Conservation (phyloP, 2,329 filamentous ascomycete genomes). For the Diaporthe citrichinensis region DNA sequence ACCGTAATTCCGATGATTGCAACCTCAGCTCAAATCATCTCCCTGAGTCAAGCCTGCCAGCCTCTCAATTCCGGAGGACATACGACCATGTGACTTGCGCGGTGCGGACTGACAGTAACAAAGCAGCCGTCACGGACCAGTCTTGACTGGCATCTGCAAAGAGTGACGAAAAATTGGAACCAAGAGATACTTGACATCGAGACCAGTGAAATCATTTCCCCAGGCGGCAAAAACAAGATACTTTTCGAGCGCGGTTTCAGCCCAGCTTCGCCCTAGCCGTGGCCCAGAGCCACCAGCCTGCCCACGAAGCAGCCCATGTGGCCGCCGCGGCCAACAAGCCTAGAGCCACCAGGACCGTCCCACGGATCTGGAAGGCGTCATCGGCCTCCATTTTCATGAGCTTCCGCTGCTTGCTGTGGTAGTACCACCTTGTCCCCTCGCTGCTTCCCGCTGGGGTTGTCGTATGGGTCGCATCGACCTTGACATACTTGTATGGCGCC, state of each 20-base stretch:
- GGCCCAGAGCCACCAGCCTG: constrained; percentile 42
- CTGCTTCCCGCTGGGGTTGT: constrained; percentile 33
- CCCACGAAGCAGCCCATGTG: constrained; percentile 49
- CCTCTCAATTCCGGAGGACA: not conserved
- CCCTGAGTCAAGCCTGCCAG: not conserved
- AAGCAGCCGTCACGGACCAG: constrained; percentile 6
- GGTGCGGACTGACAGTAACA: not conserved
- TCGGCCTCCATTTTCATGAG: constrained; percentile 73
- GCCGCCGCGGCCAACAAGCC: constrained; percentile 52
- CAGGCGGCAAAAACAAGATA: too few species aligned
- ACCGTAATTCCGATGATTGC: not conserved
- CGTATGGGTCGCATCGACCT: constrained; percentile 42
- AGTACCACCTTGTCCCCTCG: constrained; percentile 57
- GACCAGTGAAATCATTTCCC: not conserved
- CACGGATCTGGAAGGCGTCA: constrained; percentile 74
- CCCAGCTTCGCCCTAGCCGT: constrained; percentile 1
- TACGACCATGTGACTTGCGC: not conserved
- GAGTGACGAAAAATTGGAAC: not conserved
- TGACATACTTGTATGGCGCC: constrained; percentile 55
- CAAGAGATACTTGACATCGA: not conserved
- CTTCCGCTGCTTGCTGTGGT: constrained; percentile 71
- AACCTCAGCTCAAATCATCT: not conserved
- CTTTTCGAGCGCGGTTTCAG: not conserved
- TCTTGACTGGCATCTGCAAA: not conserved
- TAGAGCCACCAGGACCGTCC: constrained; percentile 66